Percentiles rank a stretch among this genome's conserved stretches.
Evolutionary conservation across 441 rosid genomes (phyloP).

Genomic region (Pelargonium myrrhifolium): DNA sequence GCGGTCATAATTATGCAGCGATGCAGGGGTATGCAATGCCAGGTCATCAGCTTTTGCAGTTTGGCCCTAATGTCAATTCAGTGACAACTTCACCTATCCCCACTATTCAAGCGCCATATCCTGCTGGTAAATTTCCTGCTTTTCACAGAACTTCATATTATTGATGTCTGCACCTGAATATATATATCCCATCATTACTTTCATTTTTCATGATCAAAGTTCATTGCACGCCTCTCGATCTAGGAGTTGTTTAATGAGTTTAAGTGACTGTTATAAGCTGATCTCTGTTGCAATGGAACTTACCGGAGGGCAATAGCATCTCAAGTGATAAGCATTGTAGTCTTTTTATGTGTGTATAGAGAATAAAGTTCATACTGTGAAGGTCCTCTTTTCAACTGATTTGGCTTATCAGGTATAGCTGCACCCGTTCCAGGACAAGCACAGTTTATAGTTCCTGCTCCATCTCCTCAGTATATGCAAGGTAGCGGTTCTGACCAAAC

Average conservation of each 20-base stretch:
- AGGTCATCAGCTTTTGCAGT: constrained; percentile 66
- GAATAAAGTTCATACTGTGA: no score
- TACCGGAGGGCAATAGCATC: no score
- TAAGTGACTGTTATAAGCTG: no score
- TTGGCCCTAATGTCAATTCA: constrained; percentile 49
- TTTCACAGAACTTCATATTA: not conserved
- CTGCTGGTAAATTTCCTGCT: constrained; percentile 33
- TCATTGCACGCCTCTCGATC: no score
- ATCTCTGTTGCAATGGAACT: no score
- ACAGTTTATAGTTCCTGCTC: constrained; percentile 60
- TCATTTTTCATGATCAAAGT: no score
- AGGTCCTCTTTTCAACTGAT: not conserved
- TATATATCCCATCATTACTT: no score
- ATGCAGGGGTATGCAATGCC: constrained; percentile 71
- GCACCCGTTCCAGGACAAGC: constrained; percentile 53
- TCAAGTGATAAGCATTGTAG: no score
- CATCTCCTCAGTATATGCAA: constrained; percentile 56
- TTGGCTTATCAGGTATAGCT: constrained; percentile 34
- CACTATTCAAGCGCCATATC: constrained; percentile 68
- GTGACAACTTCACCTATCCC: constrained; percentile 58
- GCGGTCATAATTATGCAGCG: constrained; percentile 59
- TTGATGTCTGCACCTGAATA: not conserved
- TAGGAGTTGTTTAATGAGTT: no score
- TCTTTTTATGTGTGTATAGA: no score
- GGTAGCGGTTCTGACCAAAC: constrained; percentile 82